A percentile compares a stretch with the other conserved stretches of the same genome.
phyloP scores from a whole-genome alignment of 139 green algal species.

The Chlorella sp. region DNA sequence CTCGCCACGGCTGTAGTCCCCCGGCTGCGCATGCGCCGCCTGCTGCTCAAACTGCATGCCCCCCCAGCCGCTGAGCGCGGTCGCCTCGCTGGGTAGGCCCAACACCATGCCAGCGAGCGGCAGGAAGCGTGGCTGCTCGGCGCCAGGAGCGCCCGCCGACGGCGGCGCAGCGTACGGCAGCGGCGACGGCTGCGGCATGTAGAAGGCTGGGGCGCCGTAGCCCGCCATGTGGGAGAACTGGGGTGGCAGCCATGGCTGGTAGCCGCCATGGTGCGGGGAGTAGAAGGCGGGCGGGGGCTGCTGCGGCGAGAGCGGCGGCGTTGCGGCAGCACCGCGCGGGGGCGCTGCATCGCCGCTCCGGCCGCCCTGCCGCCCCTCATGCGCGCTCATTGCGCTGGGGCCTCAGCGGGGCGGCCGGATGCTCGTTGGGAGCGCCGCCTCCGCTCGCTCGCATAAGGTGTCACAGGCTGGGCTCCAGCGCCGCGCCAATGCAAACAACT shows the following conservation, averaged over 20 bases:
- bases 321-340: background rate
- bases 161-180: background rate
- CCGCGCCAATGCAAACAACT: too few species aligned
- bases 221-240: constrained; percentile 18
- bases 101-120: background rate
- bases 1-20: background rate
- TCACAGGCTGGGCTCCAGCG: too few species aligned
- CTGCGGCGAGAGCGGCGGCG: background rate
- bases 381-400: too few species aligned
- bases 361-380: background rate
- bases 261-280: constrained; percentile 2
- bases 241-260: constrained; percentile 26
- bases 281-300: background rate
- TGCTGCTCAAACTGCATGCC: constrained; percentile 22
- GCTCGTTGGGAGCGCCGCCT: too few species aligned
- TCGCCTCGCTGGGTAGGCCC: background rate
- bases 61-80: constrained; percentile 13
- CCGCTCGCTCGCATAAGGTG: too few species aligned
- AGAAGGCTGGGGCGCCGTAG: constrained; percentile 4
- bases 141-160: background rate
- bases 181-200: background rate
- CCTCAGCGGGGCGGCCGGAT: too few species aligned
- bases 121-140: background rate
- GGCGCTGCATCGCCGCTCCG: background rate
- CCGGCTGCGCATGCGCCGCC: background rate